Percentiles rank a stretch among this genome's conserved stretches.
Evolutionary conservation across 306 rosid species (phyloP).

Genomic region (Lathyrus oleraceus): DNA sequence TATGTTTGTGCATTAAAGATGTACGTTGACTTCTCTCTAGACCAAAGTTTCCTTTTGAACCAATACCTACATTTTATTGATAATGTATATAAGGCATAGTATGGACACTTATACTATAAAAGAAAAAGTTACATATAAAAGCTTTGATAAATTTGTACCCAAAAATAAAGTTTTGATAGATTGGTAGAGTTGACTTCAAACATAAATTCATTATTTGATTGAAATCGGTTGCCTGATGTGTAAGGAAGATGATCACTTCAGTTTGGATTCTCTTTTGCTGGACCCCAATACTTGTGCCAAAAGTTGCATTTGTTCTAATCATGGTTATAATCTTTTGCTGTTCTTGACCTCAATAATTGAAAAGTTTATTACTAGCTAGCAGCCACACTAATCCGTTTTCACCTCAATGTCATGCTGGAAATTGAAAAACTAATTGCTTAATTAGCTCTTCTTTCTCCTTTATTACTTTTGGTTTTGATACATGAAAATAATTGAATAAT

Average conservation of each 20-base stretch:
- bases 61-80: neutral
- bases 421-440: neutral
- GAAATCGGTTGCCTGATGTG: slow-evolving; percentile 34
- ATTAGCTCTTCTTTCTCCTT: neutral
- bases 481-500: neutral
- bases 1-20: neutral
- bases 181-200: slow-evolving; percentile 40
- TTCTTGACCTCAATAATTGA: slow-evolving; percentile 27
- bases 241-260: slow-evolving; percentile 39
- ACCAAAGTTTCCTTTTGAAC: neutral
- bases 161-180: slow-evolving; percentile 9
- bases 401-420: slow-evolving; percentile 29
- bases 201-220: slow-evolving; percentile 28
- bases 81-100: too few relatives aligned
- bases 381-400: neutral
- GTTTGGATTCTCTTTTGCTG: slow-evolving; percentile 31
- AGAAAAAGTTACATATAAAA: neutral
- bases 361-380: neutral
- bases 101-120: too few relatives aligned
- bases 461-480: neutral
- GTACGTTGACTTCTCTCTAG: neutral
- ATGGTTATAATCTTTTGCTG: slow-evolving; percentile 1
- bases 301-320: slow-evolving; percentile 20
- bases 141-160: slow-evolving; percentile 29
- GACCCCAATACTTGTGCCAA: slow-evolving; percentile 29